Conservation (phyloP, 2,329 filamentous ascomycete species). For the Verticillium tricorpus region DNA sequence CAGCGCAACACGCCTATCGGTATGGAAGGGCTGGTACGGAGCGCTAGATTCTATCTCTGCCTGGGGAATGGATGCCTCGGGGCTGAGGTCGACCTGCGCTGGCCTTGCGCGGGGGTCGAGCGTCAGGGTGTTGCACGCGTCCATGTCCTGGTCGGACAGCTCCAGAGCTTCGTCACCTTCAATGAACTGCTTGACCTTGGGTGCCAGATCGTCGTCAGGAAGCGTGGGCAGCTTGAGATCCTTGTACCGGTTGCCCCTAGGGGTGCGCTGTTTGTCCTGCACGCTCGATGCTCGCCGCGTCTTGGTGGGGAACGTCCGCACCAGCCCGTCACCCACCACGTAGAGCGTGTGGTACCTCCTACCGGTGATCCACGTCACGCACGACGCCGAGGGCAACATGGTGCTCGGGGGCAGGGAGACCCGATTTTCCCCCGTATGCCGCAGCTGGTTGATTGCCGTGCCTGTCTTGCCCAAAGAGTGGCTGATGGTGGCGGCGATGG, state of each 20-base stretch:
- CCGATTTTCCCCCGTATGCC: conserved; percentile 72
- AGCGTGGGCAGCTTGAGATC: conserved; percentile 64
- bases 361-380: conserved; percentile 61
- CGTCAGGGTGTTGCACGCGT: conserved; percentile 50
- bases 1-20: conserved; percentile 77
- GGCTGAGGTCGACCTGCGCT: conserved; percentile 35
- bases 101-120: conserved; percentile 37
- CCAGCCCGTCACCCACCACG: conserved; percentile 59
- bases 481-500: conserved; percentile 68
- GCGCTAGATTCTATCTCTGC: conserved; percentile 95
- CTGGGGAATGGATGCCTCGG: conserved; percentile 63
- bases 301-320: conserved; percentile 62
- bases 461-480: conserved; percentile 72
- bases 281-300: conserved; percentile 49
- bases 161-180: conserved; percentile 54
- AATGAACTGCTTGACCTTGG: conserved; percentile 50
- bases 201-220: conserved; percentile 54
- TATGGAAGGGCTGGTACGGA: conserved; percentile 94
- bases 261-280: conserved; percentile 45
- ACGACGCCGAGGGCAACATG: conserved; percentile 50
- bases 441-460: conserved; percentile 62
- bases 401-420: conserved; percentile 59
- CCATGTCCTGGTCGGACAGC: conserved; percentile 46
- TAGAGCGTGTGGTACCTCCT: conserved; percentile 59
- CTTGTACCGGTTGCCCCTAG: conserved; percentile 53